These are phyloP conservation scores for Cystobasidium onofrii DNA, from an alignment of 768 basidiomycete genomes.

Conservation along the genomic window DNA sequence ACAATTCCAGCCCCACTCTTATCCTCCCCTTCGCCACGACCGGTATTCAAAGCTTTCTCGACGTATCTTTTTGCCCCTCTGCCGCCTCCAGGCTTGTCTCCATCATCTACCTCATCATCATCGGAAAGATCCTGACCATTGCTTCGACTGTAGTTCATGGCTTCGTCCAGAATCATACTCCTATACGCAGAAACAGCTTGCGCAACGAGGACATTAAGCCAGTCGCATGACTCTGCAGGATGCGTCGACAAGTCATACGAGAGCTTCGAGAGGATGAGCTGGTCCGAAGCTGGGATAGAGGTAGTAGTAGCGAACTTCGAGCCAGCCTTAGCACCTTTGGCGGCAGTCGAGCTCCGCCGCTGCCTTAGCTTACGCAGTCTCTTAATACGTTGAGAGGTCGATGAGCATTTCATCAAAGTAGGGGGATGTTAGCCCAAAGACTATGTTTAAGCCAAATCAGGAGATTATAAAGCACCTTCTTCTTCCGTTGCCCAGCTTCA, in stretches of 20 bases:
- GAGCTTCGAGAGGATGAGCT: slow-evolving; percentile 45
- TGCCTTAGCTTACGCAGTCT: slow-evolving; percentile 1
- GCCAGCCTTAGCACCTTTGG: slow-evolving; percentile 28
- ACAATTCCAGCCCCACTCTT: slow-evolving; percentile 38
- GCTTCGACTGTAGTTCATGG: neutral
- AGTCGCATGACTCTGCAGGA: slow-evolving; percentile 68
- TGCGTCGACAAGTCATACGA: slow-evolving; percentile 47
- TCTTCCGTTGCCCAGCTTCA: slow-evolving; percentile 26
- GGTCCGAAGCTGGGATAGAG: slow-evolving; percentile 41
- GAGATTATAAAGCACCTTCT: slow-evolving; percentile 34
- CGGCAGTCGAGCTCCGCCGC: neutral
- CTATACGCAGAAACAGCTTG: slow-evolving; percentile 52
- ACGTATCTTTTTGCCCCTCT: slow-evolving; percentile 46
- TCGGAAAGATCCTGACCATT: neutral
- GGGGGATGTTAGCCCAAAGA: slow-evolving; percentile 41
- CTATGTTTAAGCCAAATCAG: slow-evolving; percentile 37
- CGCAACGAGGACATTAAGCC: slow-evolving; percentile 77
- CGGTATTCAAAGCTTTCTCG: slow-evolving; percentile 47
- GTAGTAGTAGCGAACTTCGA: slow-evolving; percentile 41
- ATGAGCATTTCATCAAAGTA: neutral
- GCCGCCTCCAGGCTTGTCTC: slow-evolving; percentile 27
- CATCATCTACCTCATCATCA: slow-evolving; percentile 12
- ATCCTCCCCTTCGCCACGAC: slow-evolving; percentile 9
- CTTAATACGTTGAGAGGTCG: neutral
- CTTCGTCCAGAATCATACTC: slow-evolving; percentile 19